A percentile compares a stretch with the other conserved stretches of the same genome.
Conservation (phyloP, 306 rosid genomes). For the Rubus parviflorus region DNA sequence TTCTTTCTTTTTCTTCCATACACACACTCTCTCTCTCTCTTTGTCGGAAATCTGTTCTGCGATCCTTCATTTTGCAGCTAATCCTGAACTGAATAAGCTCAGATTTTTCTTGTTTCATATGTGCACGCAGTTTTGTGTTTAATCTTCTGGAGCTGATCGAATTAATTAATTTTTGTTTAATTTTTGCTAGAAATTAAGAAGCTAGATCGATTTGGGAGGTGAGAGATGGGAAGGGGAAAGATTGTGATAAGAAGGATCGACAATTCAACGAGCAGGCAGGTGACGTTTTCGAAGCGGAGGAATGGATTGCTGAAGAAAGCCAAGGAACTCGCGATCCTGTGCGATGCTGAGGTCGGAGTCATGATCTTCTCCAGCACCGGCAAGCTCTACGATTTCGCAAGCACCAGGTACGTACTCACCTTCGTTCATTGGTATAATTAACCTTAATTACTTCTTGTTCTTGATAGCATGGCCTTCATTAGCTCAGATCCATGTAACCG, state of each 20-base stretch:
- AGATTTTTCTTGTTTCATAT: not conserved
- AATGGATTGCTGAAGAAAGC: slow-evolving; percentile 90
- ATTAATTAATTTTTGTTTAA: not conserved
- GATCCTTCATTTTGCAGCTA: not conserved
- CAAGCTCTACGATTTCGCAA: slow-evolving; percentile 82
- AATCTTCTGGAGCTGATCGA: not conserved
- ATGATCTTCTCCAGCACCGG: slow-evolving; percentile 87
- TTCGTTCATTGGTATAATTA: not conserved
- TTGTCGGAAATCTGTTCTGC: not conserved
- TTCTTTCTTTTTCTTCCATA: not conserved
- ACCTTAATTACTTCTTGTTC: not conserved
- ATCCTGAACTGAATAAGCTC: not conserved
- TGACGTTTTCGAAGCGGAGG: slow-evolving; percentile 85
- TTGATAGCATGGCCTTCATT: not conserved
- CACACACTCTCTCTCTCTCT: not conserved
- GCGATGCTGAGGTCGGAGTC: slow-evolving; percentile 93
- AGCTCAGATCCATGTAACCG: slow-evolving; percentile 1
- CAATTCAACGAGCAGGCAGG: slow-evolving; percentile 89
- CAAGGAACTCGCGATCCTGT: slow-evolving; percentile 83
- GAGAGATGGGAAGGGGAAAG: slow-evolving; percentile 88
- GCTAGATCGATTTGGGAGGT: not conserved
- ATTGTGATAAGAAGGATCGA: slow-evolving; percentile 94
- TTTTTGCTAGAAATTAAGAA: not conserved
- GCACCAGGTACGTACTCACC: slow-evolving; percentile 48
- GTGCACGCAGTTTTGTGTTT: not conserved